Percentiles rank a stretch among this genome's conserved stretches.
These are phyloP conservation scores for Arachis monticola DNA, from an alignment of 331 rosid species.

Conservation along the genomic window DNA sequence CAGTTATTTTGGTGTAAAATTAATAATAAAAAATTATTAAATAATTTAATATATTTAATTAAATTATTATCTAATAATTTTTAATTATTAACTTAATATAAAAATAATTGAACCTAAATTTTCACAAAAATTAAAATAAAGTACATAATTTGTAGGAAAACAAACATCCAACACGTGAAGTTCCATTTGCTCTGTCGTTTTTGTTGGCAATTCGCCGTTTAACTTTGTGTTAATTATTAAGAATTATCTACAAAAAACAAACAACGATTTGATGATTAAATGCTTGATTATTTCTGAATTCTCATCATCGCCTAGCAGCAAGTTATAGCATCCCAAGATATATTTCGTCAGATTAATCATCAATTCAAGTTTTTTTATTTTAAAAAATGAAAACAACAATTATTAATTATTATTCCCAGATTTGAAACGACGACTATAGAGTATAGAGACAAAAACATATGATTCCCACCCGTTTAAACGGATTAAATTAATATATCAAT, in stretches of 20 bases:
- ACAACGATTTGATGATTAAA: not conserved
- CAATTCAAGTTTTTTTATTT: not conserved
- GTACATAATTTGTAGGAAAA: too few relatives aligned
- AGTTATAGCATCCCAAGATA: constrained; percentile 17
- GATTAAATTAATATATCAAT: not conserved
- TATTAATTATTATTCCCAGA: not conserved
- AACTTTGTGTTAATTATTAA: not conserved
- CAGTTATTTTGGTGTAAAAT: too few relatives aligned
- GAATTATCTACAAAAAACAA: not conserved
- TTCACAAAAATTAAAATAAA: not conserved
- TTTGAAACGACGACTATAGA: not conserved
- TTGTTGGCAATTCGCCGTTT: constrained; percentile 1
- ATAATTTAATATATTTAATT: too few relatives aligned
- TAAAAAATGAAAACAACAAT: not conserved
- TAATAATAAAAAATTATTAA: too few relatives aligned
- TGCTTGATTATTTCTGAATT: not conserved
- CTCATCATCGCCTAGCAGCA: not conserved
- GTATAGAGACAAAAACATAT: not conserved
- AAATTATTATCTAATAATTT: too few relatives aligned
- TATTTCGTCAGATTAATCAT: not conserved
- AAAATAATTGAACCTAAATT: not conserved
- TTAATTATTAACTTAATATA: too few relatives aligned
- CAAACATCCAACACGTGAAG: constrained; percentile 19
- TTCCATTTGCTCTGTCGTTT: constrained; percentile 25
- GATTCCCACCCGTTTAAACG: constrained; percentile 3